These are phyloP conservation scores for Sphagnum magellanicum DNA, from an alignment of 228 moss, liverwort and hornwort genomes.

Conservation along the genomic window DNA sequence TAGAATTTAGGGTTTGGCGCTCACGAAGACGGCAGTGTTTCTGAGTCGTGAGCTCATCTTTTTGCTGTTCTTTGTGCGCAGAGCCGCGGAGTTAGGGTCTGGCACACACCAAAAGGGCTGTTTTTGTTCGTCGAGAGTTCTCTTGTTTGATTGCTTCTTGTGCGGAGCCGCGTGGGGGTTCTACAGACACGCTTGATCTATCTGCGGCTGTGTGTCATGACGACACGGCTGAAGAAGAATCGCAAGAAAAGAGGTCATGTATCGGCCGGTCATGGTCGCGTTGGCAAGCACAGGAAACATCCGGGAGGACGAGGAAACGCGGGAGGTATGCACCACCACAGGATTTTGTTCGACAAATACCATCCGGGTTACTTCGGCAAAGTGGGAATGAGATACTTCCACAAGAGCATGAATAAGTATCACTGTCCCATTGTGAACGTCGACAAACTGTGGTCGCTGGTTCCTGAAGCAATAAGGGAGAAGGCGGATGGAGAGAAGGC, in stretches of 20 bases:
- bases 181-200: no score
- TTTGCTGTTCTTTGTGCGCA: no score
- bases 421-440: slow-evolving; percentile 67
- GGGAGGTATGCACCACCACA: slow-evolving; percentile 49
- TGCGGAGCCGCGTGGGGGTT: no score
- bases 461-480: slow-evolving; percentile 36
- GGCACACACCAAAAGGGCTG: no score
- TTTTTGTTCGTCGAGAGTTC: no score
- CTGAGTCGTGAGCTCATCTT: no score
- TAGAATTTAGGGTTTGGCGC: no score
- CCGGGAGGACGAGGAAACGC: slow-evolving; percentile 56
- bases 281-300: slow-evolving; percentile 55
- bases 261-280: slow-evolving; percentile 38
- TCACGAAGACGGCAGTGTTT: no score
- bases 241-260: slow-evolving; percentile 52
- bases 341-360: slow-evolving; percentile 71
- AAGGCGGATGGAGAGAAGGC: slow-evolving; percentile 38
- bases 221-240: slow-evolving; percentile 51
- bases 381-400: slow-evolving; percentile 76
- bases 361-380: slow-evolving; percentile 86
- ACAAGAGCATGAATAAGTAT: slow-evolving; percentile 73
- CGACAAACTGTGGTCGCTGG: slow-evolving; percentile 74
- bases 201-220: slow-evolving; percentile 16
- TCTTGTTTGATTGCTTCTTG: no score
- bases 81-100: no score